phyloP scores from a whole-genome alignment of 164 flowering plant species.

The Dillenia turbinata region DNA sequence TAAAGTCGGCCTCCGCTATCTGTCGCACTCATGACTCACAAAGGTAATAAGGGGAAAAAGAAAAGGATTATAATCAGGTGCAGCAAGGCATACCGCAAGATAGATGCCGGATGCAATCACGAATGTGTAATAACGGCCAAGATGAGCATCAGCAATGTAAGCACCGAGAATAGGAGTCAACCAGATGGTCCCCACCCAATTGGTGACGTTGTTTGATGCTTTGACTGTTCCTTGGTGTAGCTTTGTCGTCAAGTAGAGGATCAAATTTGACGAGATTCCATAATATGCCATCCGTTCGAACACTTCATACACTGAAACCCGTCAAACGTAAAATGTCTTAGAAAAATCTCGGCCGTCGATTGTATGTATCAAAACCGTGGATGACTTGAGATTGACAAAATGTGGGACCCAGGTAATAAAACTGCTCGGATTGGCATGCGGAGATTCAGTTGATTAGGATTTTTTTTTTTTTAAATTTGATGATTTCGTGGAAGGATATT shows the following conservation, averaged over 20 bases:
- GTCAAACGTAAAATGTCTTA: neutral
- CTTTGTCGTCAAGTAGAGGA: conserved; percentile 52
- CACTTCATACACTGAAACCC: conserved; percentile 54
- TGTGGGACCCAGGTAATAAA: too few relatives aligned
- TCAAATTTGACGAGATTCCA: conserved; percentile 61
- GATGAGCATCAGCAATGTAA: conserved; percentile 68
- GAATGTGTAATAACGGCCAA: conserved; percentile 77
- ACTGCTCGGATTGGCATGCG: too few relatives aligned
- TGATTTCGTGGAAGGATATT: too few relatives aligned
- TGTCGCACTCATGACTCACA: too few relatives aligned
- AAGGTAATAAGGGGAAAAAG: too few relatives aligned
- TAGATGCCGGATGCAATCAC: conserved; percentile 48
- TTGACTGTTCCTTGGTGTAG: conserved; percentile 57
- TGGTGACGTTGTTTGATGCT: conserved; percentile 65
- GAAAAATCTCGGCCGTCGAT: neutral
- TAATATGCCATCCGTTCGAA: conserved; percentile 76
- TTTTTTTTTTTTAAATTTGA: too few relatives aligned
- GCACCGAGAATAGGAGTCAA: conserved; percentile 72
- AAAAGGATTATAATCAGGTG: neutral
- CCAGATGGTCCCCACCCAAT: conserved; percentile 80
- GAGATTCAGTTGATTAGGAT: too few relatives aligned
- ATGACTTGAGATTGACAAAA: too few relatives aligned
- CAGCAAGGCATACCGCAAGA: conserved; percentile 32
- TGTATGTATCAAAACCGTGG: too few relatives aligned
- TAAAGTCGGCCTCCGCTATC: too few relatives aligned